These are phyloP conservation scores for Quercus aquifolioides DNA, from an alignment of 306 rosid genomes.

Conservation along the genomic window DNA sequence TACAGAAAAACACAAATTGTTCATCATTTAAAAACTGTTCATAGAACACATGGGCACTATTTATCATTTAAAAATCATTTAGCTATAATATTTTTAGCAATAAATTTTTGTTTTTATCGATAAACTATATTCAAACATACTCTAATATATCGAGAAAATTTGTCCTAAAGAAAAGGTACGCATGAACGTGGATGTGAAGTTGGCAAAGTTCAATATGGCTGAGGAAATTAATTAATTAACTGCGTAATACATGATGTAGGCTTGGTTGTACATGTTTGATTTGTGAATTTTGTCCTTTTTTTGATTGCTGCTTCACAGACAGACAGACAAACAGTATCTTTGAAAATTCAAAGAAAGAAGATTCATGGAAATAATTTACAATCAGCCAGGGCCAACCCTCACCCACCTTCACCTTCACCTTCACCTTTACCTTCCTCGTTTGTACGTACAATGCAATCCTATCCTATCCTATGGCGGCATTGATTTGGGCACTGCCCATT, in stretches of 20 bases:
- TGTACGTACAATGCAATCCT: background rate
- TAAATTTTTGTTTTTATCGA: too few species aligned
- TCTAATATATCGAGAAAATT: background rate
- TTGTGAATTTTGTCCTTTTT: background rate
- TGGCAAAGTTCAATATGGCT: conserved; percentile 3
- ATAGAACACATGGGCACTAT: accelerated
- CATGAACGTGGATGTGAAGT: conserved; percentile 15
- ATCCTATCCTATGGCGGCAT: background rate
- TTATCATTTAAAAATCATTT: too few species aligned
- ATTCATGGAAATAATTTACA: background rate
- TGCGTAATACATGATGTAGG: background rate
- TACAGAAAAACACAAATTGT: too few species aligned
- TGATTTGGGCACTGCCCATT: background rate
- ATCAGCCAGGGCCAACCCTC: background rate
- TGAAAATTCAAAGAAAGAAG: conserved; percentile 19
- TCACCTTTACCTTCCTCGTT: too few species aligned
- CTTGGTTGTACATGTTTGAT: background rate
- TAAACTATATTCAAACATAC: accelerated
- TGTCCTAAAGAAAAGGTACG: background rate
- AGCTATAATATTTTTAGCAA: accelerated
- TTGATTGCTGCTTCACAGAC: background rate
- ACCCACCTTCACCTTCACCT: background rate
- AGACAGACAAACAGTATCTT: too few species aligned
- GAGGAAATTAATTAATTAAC: background rate
- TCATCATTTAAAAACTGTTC: too few species aligned